A percentile compares a stretch with the other conserved stretches of the same genome.
Conservation (phyloP, 352 stramenopile genomes). For the Aphanomyces invadans region DNA sequence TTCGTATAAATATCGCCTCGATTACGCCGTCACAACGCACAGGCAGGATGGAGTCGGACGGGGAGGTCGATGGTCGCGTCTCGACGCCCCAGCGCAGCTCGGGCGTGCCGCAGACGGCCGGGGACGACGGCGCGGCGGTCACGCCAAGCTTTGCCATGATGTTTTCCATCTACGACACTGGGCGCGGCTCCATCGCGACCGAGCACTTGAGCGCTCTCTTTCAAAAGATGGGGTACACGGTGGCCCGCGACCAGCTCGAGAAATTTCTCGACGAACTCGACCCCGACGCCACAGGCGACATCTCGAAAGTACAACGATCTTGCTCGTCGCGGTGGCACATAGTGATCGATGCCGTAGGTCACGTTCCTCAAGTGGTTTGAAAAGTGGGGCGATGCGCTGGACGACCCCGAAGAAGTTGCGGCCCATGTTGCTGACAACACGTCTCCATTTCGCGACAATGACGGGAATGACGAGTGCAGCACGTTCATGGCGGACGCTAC, state of each 20-base stretch:
- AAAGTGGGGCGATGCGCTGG: slow-evolving; percentile 54
- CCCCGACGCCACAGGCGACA: slow-evolving; percentile 52
- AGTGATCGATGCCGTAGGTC: slow-evolving; percentile 25
- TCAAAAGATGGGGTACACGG: slow-evolving; percentile 67
- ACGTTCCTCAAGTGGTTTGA: slow-evolving; percentile 71
- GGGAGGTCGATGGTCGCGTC: too few relatives aligned
- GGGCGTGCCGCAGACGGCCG: too few relatives aligned
- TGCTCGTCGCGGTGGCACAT: neutral
- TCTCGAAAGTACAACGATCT: slow-evolving; percentile 34
- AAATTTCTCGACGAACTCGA: slow-evolving; percentile 62
- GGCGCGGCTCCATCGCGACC: slow-evolving; percentile 34
- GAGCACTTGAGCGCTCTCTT: slow-evolving; percentile 51
- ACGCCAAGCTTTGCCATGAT: slow-evolving; percentile 58
- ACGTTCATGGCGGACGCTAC: neutral
- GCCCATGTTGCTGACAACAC: neutral
- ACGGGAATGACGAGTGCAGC: neutral
- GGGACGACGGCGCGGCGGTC: too few relatives aligned
- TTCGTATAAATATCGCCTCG: too few relatives aligned
- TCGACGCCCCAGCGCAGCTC: too few relatives aligned
- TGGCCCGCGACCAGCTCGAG: slow-evolving; percentile 40
- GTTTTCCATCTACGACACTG: slow-evolving; percentile 43
- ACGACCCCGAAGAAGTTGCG: slow-evolving; percentile 23
- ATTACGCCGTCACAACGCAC: too few relatives aligned
- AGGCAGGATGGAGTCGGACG: too few relatives aligned
- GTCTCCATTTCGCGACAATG: neutral